Evolutionary conservation across 2,329 filamentous ascomycete species (phyloP), one percentile per base, ranked within the genome.

Genomic region (Talaromyces rugulosus): DNA sequence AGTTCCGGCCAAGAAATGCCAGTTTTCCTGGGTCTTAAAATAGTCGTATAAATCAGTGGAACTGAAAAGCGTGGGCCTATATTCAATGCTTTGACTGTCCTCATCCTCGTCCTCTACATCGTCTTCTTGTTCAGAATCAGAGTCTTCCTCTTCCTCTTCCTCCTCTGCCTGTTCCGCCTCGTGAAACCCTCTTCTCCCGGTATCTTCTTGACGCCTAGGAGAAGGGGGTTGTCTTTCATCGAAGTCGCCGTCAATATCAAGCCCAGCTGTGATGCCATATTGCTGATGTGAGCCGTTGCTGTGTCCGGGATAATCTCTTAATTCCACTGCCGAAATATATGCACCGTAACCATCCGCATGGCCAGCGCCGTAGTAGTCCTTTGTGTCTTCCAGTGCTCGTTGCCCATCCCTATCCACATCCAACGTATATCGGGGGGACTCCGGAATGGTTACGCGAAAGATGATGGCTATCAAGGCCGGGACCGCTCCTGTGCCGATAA

Each of bases 361-460:
- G 5, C 27, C 6, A 28, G 18, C 44, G 12, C 44, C 27, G 27
- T 51, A 51, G 18, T 51, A 51, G 44, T 28, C 44, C 18, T 51
- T 51, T 5, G 44, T 51, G 44, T 51, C 44, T 51, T 51, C 86
- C 59, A 86, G 83, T 50, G 86, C 91, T 79, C 91, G 88, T 69
- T 90, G 85, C 44, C 91, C 82, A 70, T 95, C 90, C 9, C 86
- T 87, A 57, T 86, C 83, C 27, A 95, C 85, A 71, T 95, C 91
- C 69, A 95, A 94, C 31, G 91, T 95, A 78, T 95, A 96, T 31
- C 91, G 89, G 58, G 91, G 91, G 36, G 91, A 94, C 78, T 96
- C 91, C 28, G 91, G 91, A 66, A 96, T 94, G 58, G 91, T 95
- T 4, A 95, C 84, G 65, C 91, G 89, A 77, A 91, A 95, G 81